Evolutionary conservation across 2,329 filamentous ascomycete genomes (phyloP).

Genomic region (Rhynchosporium secalis): DNA sequence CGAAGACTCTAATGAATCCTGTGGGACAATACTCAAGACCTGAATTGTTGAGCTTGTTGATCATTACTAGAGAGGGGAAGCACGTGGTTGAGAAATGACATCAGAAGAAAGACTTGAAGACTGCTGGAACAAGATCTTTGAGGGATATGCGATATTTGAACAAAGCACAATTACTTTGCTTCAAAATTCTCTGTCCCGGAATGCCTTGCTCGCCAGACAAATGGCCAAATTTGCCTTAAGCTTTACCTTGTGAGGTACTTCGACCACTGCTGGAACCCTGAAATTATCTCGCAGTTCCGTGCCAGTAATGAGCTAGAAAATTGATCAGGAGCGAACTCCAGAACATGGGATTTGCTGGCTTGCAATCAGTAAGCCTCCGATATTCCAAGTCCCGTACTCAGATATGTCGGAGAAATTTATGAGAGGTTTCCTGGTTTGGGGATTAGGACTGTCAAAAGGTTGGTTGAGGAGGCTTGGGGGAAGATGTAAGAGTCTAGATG

Average conservation of each 20-base stretch:
- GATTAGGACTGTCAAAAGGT: neutral
- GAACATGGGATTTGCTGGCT: too few species aligned
- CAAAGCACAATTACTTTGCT: neutral
- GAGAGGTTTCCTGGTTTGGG: conserved; percentile 1
- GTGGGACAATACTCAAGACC: conserved; percentile 34
- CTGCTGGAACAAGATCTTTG: too few species aligned
- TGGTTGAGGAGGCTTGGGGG: neutral
- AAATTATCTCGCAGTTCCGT: neutral
- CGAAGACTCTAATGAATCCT: conserved; percentile 28
- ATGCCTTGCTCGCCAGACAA: neutral
- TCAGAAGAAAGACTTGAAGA: neutral
- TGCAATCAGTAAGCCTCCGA: too few species aligned
- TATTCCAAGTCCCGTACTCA: too few species aligned
- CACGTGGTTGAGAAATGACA: conserved; percentile 16
- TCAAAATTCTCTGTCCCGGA: conserved; percentile 1
- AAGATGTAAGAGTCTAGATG: neutral
- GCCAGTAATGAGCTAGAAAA: neutral
- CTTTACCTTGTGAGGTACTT: neutral
- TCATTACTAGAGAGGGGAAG: conserved; percentile 14
- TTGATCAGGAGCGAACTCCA: neutral
- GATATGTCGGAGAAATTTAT: neutral
- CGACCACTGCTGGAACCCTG: conserved; percentile 5
- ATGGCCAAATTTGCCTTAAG: neutral
- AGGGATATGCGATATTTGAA: neutral
- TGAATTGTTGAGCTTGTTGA: conserved; percentile 31